These are phyloP conservation scores for Capronia americana DNA, from an alignment of 2,329 filamentous ascomycete genomes.

Conservation along the genomic window DNA sequence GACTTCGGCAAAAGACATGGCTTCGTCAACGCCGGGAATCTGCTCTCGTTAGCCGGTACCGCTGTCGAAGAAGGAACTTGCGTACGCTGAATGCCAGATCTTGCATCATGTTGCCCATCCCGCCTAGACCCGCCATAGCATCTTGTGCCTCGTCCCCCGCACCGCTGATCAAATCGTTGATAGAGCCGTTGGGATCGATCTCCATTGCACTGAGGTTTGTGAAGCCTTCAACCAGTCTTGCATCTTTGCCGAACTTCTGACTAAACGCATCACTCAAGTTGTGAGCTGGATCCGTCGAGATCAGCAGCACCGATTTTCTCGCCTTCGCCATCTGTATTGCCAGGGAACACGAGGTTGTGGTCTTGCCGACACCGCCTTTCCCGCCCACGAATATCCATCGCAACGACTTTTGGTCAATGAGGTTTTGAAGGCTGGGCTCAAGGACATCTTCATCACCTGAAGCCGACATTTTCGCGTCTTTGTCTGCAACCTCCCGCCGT, in stretches of 20 bases:
- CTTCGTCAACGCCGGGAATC: slow-evolving; percentile 98
- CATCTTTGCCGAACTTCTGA: slow-evolving; percentile 99
- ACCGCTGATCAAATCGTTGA: slow-evolving; percentile 88
- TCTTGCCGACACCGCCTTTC: slow-evolving; percentile 98
- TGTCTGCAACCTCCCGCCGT: background rate
- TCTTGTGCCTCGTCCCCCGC: slow-evolving; percentile 74
- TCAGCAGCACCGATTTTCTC: slow-evolving; percentile 93
- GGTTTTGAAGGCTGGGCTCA: slow-evolving; percentile 90
- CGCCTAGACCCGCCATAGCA: slow-evolving; percentile 69
- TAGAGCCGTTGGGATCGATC: slow-evolving; percentile 97
- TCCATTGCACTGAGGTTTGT: slow-evolving; percentile 97
- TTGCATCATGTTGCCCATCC: slow-evolving; percentile 96
- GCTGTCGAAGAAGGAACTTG: slow-evolving; percentile 15
- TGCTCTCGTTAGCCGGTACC: slow-evolving; percentile 46
- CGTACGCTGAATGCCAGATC: slow-evolving; percentile 89
- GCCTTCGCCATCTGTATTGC: slow-evolving; percentile 96
- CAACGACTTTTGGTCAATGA: slow-evolving; percentile 92
- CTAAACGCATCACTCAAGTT: slow-evolving; percentile 97
- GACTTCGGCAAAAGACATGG: slow-evolving; percentile 99
- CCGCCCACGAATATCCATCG: slow-evolving; percentile 99
- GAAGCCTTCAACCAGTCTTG: slow-evolving; percentile 88
- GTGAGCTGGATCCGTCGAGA: slow-evolving; percentile 97
- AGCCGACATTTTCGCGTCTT: background rate
- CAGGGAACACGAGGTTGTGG: slow-evolving; percentile 97
- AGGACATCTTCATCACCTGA: slow-evolving; percentile 70